Evolutionary conservation across 2,329 filamentous ascomycete genomes (phyloP).

Genomic region (Stachybotrys chartarum): DNA sequence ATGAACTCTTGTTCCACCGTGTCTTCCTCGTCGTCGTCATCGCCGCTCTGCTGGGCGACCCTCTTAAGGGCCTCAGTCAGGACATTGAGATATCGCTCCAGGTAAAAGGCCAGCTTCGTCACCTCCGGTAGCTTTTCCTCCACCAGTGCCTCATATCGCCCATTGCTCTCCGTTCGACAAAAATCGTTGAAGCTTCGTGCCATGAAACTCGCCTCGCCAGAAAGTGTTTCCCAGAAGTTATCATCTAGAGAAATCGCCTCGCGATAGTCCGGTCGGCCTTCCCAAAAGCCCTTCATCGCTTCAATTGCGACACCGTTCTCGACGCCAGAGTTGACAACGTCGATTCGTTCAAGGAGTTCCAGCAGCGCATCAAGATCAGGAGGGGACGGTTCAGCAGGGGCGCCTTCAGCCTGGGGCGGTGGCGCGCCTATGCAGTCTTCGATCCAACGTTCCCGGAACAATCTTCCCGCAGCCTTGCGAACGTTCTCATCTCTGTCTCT

Average conservation of each 20-base stretch:
- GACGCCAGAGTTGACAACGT: slow-evolving; percentile 82
- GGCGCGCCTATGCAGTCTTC: slow-evolving; percentile 77
- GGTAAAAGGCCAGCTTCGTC: slow-evolving; percentile 78
- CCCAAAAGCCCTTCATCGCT: slow-evolving; percentile 96
- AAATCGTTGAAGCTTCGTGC: slow-evolving; percentile 92
- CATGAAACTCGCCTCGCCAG: slow-evolving; percentile 83
- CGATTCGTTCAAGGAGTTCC: slow-evolving; percentile 88
- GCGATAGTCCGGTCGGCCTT: slow-evolving; percentile 76
- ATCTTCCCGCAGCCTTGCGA: slow-evolving; percentile 77
- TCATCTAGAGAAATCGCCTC: slow-evolving; percentile 67
- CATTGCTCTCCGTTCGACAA: slow-evolving; percentile 67
- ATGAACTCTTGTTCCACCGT: slow-evolving; percentile 90
- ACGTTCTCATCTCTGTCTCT: slow-evolving; percentile 92
- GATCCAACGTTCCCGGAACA: slow-evolving; percentile 96
- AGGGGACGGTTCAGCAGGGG: slow-evolving; percentile 46
- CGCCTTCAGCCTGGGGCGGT: slow-evolving; percentile 47
- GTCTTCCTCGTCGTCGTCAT: slow-evolving; percentile 69
- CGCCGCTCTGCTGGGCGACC: slow-evolving; percentile 45
- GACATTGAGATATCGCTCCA: slow-evolving; percentile 71
- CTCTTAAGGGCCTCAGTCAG: slow-evolving; percentile 58
- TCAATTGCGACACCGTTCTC: slow-evolving; percentile 88
- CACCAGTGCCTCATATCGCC: slow-evolving; percentile 65
- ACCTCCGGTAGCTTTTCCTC: slow-evolving; percentile 96
- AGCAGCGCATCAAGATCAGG: slow-evolving; percentile 77
- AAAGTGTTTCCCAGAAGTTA: slow-evolving; percentile 71